phyloP scores from a whole-genome alignment of 306 rosid genomes.

The Quercus mongolica region DNA sequence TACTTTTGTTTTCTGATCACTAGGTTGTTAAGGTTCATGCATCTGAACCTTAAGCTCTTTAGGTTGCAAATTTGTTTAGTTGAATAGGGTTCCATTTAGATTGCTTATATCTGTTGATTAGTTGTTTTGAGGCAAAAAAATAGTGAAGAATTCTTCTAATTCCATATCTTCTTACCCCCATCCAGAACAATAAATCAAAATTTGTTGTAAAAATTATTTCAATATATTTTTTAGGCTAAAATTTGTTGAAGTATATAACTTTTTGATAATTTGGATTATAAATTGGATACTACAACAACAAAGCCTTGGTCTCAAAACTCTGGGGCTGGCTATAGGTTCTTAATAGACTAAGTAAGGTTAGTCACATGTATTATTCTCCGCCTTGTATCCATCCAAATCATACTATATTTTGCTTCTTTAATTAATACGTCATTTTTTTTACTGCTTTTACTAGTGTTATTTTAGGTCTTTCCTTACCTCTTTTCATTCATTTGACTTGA shows the following conservation, averaged over 20 bases:
- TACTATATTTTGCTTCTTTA: too few relatives aligned
- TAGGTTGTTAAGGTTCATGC: constrained; percentile 3
- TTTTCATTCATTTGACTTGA: too few relatives aligned
- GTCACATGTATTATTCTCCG: too few relatives aligned
- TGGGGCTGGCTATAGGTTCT: too few relatives aligned
- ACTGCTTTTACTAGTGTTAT: too few relatives aligned
- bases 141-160: not conserved
- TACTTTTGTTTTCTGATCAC: constrained; percentile 8
- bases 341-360: too few relatives aligned
- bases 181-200: not conserved
- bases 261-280: not conserved
- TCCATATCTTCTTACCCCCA: not conserved
- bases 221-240: not conserved
- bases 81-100: not conserved
- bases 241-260: not conserved
- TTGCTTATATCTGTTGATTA: not conserved
- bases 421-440: too few relatives aligned
- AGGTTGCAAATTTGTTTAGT: not conserved
- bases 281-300: not conserved
- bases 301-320: too few relatives aligned
- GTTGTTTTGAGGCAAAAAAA: not conserved
- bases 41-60: constrained; percentile 1
- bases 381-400: too few relatives aligned
- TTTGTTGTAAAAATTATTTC: not conserved
- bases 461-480: too few relatives aligned